Conservation (phyloP, 495 filamentous ascomycete species). For the Hyphodiscus hymeniophilus region DNA sequence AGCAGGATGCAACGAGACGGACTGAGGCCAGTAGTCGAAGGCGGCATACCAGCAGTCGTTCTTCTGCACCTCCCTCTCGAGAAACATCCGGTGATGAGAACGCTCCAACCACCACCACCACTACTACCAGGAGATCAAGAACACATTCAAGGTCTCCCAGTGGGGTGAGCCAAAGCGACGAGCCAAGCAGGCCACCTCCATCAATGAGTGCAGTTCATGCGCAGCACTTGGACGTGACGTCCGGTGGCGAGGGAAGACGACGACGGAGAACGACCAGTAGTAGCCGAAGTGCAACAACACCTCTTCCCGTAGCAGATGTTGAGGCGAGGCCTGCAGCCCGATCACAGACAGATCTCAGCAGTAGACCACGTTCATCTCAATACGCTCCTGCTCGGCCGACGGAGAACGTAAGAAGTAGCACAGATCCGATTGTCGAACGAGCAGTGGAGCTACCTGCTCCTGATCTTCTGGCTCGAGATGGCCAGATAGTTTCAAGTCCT, state of each 20-base stretch:
- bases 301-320: slow-evolving; percentile 28
- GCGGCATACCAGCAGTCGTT: neutral
- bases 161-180: slow-evolving; percentile 5
- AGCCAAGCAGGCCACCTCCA: slow-evolving; percentile 35
- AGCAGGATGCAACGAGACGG: slow-evolving; percentile 28
- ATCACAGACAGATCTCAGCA: slow-evolving; percentile 54
- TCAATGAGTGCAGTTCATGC: slow-evolving; percentile 23
- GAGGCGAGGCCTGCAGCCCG: slow-evolving; percentile 37
- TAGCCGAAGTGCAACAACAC: slow-evolving; percentile 35
- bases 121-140: slow-evolving; percentile 17
- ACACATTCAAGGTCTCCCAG: slow-evolving; percentile 32
- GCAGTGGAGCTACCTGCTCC: slow-evolving; percentile 8
- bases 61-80: slow-evolving; percentile 11
- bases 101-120: neutral
- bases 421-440: slow-evolving; percentile 26
- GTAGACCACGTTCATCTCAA: slow-evolving; percentile 31
- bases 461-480: neutral
- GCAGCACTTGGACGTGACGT: slow-evolving; percentile 35
- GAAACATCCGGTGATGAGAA: slow-evolving; percentile 16
- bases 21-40: slow-evolving; percentile 28
- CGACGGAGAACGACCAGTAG: slow-evolving; percentile 33
- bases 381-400: slow-evolving; percentile 21
- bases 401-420: slow-evolving; percentile 33
- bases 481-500: slow-evolving; percentile 1
- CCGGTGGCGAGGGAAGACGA: slow-evolving; percentile 28